Base-by-base conservation (phyloP, 495 filamentous ascomycete genomes). In the Hyaloscypha bicolor region DNA sequence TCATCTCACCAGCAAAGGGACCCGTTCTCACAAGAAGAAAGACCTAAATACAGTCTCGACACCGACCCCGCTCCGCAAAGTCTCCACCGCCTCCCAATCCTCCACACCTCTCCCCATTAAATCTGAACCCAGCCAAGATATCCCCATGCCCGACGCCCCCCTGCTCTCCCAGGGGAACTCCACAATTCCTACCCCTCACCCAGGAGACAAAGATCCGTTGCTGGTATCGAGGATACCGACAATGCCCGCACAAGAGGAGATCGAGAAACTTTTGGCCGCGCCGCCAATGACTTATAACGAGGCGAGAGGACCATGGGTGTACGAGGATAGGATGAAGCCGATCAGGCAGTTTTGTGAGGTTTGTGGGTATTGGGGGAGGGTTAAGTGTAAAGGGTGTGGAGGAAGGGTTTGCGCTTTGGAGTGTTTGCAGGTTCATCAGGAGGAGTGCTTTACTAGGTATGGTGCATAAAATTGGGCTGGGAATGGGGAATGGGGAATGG, bases 281-380 rank as follows among this genome's bases (percentile, higher is more conserved):
- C 90, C 91, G 31, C 90, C 93, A 25, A 77, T 97, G 33, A 87
- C 85, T n/a, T 97, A 96, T 75, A 84, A 86, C 60, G 91, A 90
- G 33, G 88, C 93, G 31, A 82, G 90, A n/a, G 88, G 85, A 0
- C 80, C 78, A 12, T 86, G 87, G 64, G 80, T 85, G 2, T 68
- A 79, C 1, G 71, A 79, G 5, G 73, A 71, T 53, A 79, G 61
- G 65, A 67, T 66, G 60, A 87, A 85, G 60, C 87, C 91, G n/a
- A 79, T 82, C 61, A 81, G 93, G 60, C 74, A 76, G 31, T 97
- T 97, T 73, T 97, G 93, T 79, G 91, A 90, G 73, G 88, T 94
- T 60, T 97, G 93, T 78, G 93, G 93, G 35, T 96, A 95, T 76
- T 97, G 94, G 93, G 93, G 93, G 1, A 84, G 90, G 69, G 90